phyloP scores from a whole-genome alignment of 2,329 filamentous ascomycete species.

The Aspergillus hiratsukae region DNA sequence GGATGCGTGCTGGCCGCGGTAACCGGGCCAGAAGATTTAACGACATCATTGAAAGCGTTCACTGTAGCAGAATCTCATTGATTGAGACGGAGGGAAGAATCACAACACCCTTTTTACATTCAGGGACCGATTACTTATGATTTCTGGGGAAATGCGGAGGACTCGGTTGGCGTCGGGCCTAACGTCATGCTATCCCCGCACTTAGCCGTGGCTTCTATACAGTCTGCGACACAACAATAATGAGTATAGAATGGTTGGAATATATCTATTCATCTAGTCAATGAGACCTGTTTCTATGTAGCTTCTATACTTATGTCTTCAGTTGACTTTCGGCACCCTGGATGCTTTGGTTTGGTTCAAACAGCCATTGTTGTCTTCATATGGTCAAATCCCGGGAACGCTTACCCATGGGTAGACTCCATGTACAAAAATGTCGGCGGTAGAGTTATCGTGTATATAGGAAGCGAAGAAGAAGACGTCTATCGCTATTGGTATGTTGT shows the following conservation, averaged over 20 bases:
- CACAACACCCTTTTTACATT: neutral
- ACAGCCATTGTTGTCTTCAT: too few species aligned
- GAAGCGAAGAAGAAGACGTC: neutral
- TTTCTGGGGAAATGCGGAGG: slow-evolving; percentile 11
- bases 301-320: neutral
- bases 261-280: neutral
- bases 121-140: neutral
- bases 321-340: neutral
- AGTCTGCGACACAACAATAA: neutral
- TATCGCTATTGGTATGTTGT: neutral
- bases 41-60: slow-evolving; percentile 6
- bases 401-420: neutral
- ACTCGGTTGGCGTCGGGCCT: slow-evolving; percentile 28
- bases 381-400: too few species aligned
- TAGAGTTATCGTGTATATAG: too few species aligned
- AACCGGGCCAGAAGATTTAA: slow-evolving; percentile 7
- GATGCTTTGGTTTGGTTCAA: neutral
- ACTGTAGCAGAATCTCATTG: neutral
- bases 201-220: neutral
- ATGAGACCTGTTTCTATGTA: neutral
- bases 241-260: neutral
- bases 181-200: slow-evolving; percentile 1
- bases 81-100: slow-evolving; percentile 5
- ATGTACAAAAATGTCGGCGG: neutral
- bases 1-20: slow-evolving; percentile 2